phyloP scores from a whole-genome alignment of 2,329 filamentous ascomycete species.

The Clonostachys rosea region DNA sequence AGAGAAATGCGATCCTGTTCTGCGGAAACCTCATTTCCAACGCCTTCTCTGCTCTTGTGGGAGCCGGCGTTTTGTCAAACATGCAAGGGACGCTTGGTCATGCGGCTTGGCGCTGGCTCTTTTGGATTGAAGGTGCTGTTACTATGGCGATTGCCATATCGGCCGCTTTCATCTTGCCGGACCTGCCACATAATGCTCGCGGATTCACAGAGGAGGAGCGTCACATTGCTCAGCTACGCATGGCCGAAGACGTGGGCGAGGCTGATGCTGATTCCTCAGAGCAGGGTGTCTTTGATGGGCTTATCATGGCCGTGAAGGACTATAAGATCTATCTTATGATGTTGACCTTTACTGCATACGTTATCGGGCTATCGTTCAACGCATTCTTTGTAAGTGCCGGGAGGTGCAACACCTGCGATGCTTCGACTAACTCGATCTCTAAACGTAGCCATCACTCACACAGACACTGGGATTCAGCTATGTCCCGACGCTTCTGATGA shows the following conservation, averaged over 20 bases:
- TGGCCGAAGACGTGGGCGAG: constrained; percentile 54
- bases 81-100: constrained; percentile 51
- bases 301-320: constrained; percentile 56
- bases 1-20: constrained; percentile 52
- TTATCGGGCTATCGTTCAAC: constrained; percentile 53
- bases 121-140: constrained; percentile 51
- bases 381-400: constrained; percentile 44
- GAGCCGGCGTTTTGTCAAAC: constrained; percentile 52
- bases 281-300: constrained; percentile 45
- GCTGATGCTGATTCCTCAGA: constrained; percentile 44
- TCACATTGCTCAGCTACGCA: constrained; percentile 47
- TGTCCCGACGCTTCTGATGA: constrained; percentile 49
- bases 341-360: constrained; percentile 56
- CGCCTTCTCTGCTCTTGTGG: constrained; percentile 55
- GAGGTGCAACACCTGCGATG: not conserved
- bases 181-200: constrained; percentile 48
- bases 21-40: constrained; percentile 56
- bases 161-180: constrained; percentile 44
- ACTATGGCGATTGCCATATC: constrained; percentile 43
- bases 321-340: constrained; percentile 61
- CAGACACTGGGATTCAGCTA: constrained; percentile 46
- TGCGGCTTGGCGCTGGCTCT: constrained; percentile 57
- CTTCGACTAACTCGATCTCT: constrained; percentile 4
- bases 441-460: constrained; percentile 39
- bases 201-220: constrained; percentile 58